phyloP scores from a whole-genome alignment of 345 rosid genomes.

The Rhizophora apiculata region DNA sequence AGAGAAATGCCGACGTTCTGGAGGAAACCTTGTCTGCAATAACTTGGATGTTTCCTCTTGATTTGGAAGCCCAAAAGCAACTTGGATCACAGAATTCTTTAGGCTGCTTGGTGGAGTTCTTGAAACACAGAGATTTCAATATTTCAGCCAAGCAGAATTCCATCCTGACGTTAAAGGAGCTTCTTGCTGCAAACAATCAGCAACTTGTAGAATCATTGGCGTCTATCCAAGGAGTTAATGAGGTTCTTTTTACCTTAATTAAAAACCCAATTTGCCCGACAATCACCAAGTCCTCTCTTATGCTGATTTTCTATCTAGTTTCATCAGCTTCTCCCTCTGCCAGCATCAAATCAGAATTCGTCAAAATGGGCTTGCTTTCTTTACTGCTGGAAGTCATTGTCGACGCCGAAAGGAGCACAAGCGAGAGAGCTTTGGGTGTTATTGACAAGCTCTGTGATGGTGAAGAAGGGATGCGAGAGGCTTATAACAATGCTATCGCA shows the following conservation, averaged over 20 bases:
- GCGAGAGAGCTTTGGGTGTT: constrained; percentile 39
- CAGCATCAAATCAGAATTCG: constrained; percentile 15
- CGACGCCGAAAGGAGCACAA: constrained; percentile 29
- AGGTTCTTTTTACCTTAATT: constrained; percentile 22
- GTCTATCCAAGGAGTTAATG: constrained; percentile 23
- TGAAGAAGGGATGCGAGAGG: constrained; percentile 38
- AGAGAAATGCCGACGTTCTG: constrained; percentile 20
- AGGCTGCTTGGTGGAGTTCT: constrained; percentile 28
- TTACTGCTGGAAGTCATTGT: constrained; percentile 26
- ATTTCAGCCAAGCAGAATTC: constrained; percentile 26
- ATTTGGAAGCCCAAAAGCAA: constrained; percentile 18
- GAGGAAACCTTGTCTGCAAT: constrained; percentile 33
- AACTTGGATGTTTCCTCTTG: constrained; percentile 43
- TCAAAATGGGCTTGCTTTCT: constrained; percentile 33
- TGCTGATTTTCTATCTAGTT: constrained; percentile 33
- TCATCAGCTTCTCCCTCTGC: constrained; percentile 14
- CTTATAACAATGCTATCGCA: constrained; percentile 35
- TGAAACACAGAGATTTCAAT: constrained; percentile 21
- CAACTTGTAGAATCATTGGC: constrained; percentile 17
- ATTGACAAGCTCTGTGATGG: constrained; percentile 32
- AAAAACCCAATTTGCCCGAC: constrained; percentile 28
- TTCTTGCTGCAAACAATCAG: constrained; percentile 17
- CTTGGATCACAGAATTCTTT: constrained; percentile 38
- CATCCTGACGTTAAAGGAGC: constrained; percentile 29
- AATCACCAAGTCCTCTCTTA: constrained; percentile 39